Conservation (phyloP, 2,329 filamentous ascomycete genomes). For the Pseudogymnoascus sp. region DNA sequence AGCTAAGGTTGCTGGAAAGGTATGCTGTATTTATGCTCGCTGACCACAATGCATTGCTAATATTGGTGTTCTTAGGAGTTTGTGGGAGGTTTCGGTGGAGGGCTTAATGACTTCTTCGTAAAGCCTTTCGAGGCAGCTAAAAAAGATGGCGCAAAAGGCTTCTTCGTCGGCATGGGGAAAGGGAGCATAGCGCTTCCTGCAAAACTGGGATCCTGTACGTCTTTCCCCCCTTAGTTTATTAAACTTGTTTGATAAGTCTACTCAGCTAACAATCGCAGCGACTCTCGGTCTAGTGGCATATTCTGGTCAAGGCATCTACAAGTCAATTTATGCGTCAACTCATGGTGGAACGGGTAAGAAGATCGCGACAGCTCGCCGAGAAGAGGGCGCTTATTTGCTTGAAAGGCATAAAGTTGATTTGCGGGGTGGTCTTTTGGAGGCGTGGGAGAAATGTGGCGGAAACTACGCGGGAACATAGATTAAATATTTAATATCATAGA, state of each 20-base stretch:
- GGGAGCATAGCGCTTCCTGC: constrained; percentile 11
- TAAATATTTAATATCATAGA: not conserved
- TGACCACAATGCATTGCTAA: not conserved
- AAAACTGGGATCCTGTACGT: constrained; percentile 9
- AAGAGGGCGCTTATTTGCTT: not conserved
- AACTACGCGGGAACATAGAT: not conserved
- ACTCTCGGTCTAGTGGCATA: constrained; percentile 17
- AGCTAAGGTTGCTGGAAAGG: constrained; percentile 63
- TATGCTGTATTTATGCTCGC: not conserved
- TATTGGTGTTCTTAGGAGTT: not conserved
- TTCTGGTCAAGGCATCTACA: constrained; percentile 14
- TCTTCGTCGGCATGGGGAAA: constrained; percentile 13
- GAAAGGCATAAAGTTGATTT: not conserved
- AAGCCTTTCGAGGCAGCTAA: constrained; percentile 13
- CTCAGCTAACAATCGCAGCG: constrained; percentile 29
- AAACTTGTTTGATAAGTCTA: not conserved
- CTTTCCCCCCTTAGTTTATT: no score
- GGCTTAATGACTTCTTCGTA: constrained; percentile 13
- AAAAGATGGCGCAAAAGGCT: constrained; percentile 13
- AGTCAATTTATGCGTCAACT: constrained; percentile 3
- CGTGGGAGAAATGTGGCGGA: not conserved
- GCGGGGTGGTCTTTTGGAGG: not conserved
- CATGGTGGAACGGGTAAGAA: not conserved
- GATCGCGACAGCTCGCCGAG: not conserved
- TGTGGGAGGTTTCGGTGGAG: constrained; percentile 12